A percentile compares a stretch with the other conserved stretches of the same genome.
Evolutionary conservation across 192 early-diverging fungal genomes (phyloP).

Genomic region (Coemansia sp.): DNA sequence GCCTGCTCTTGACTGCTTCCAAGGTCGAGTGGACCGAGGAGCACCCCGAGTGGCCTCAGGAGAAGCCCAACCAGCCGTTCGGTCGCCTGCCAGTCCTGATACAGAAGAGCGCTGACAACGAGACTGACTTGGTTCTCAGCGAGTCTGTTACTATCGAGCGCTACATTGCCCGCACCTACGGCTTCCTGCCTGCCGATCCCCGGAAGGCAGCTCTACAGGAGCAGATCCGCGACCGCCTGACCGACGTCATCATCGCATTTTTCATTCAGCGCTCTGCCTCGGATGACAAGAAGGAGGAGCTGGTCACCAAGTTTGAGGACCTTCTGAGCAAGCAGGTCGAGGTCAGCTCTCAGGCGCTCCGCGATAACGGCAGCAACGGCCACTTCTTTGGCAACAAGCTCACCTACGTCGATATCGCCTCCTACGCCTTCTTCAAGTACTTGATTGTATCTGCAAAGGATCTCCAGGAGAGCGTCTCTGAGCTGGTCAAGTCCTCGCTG

Average conservation of each 20-base stretch:
- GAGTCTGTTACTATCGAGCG: constrained; percentile 57
- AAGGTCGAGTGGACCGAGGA: constrained; percentile 48
- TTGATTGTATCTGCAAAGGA: neutral
- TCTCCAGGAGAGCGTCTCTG: neutral
- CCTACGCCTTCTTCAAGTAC: constrained; percentile 23
- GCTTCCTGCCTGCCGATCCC: constrained; percentile 34
- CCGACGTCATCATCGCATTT: constrained; percentile 4
- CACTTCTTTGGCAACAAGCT: constrained; percentile 46
- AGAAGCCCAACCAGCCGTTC: constrained; percentile 51
- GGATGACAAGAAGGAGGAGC: constrained; percentile 14
- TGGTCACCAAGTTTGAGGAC: constrained; percentile 10
- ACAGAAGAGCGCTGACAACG: constrained; percentile 34
- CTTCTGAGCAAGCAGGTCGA: constrained; percentile 27
- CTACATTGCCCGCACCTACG: constrained; percentile 55
- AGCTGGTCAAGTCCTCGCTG: neutral
- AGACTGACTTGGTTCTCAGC: constrained; percentile 27
- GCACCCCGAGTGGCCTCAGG: constrained; percentile 51
- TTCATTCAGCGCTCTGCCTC: neutral
- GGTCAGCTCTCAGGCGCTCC: constrained; percentile 35
- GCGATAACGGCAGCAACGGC: constrained; percentile 58
- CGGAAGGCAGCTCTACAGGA: constrained; percentile 40
- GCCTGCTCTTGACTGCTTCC: constrained; percentile 43
- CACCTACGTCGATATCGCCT: constrained; percentile 43
- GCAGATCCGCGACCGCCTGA: constrained; percentile 22
- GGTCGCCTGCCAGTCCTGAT: constrained; percentile 56